phyloP scores from a whole-genome alignment of 2,329 filamentous ascomycete species.

The Phaeoacremonium minimum region DNA sequence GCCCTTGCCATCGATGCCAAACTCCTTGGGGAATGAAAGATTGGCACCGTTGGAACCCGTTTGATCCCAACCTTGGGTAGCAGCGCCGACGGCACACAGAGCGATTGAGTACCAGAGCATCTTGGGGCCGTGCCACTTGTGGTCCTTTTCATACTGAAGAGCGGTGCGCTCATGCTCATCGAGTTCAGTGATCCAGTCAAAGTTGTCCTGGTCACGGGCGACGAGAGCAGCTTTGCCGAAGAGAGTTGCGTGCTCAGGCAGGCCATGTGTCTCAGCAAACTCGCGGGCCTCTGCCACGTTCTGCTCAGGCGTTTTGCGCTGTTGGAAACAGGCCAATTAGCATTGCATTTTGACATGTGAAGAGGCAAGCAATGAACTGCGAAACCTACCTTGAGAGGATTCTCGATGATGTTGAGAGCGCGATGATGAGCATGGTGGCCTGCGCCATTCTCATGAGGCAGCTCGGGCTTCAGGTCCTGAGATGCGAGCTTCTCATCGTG shows the following conservation, averaged over 20 bases:
- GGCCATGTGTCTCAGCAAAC: constrained; percentile 57
- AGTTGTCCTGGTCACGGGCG: constrained; percentile 63
- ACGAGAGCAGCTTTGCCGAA: constrained; percentile 69
- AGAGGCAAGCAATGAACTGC: no score
- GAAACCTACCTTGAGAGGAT: no score
- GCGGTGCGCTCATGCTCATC: constrained; percentile 47
- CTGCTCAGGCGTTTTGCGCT: no score
- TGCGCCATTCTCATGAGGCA: no score
- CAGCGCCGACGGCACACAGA: constrained; percentile 51
- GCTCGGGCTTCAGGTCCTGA: no score
- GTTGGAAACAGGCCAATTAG: no score
- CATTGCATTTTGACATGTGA: no score
- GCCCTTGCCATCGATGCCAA: constrained; percentile 34
- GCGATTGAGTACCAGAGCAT: constrained; percentile 60
- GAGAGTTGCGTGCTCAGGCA: constrained; percentile 53
- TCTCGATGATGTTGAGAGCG: no score
- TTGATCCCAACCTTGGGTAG: constrained; percentile 45
- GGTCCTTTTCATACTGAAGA: constrained; percentile 57
- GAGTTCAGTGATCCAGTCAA: constrained; percentile 48
- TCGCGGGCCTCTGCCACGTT: constrained; percentile 51
- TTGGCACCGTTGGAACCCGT: constrained; percentile 38
- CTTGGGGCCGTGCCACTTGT: constrained; percentile 63
- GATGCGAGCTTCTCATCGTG: no score
- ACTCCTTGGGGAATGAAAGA: constrained; percentile 52
- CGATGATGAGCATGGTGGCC: no score